Evolutionary conservation across 805 yeast genomes (phyloP).

Genomic region (Peterozyma toletana): DNA sequence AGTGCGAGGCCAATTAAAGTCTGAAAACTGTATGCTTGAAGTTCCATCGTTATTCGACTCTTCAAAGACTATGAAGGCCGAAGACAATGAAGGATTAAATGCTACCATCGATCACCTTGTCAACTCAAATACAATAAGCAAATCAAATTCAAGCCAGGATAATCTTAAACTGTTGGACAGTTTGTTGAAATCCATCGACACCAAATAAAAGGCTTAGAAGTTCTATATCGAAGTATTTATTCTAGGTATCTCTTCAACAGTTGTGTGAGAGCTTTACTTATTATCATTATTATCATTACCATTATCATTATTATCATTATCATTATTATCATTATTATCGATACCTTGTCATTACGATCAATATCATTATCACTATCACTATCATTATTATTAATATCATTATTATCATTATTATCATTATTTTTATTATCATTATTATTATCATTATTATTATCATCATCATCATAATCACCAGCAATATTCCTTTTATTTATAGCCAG

Average conservation of each 20-base stretch:
- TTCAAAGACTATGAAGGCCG: neutral
- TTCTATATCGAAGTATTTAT: too few species aligned
- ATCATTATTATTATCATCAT: too few species aligned
- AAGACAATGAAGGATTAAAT: neutral
- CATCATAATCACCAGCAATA: too few species aligned
- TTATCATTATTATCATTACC: neutral
- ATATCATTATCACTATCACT: too few species aligned
- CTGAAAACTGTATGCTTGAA: neutral
- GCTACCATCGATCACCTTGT: slow-evolving; percentile 12
- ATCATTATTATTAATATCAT: too few species aligned
- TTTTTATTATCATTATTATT: neutral
- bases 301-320: neutral
- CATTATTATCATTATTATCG: neutral
- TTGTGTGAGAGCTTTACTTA: neutral
- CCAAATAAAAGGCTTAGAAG: neutral
- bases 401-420: too few species aligned
- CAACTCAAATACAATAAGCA: slow-evolving; percentile 14
- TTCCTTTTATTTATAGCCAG: too few species aligned
- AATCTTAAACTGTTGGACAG: slow-evolving; percentile 15
- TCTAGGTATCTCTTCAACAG: too few species aligned
- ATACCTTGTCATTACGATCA: too few species aligned
- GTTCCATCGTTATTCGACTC: neutral
- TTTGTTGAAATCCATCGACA: slow-evolving; percentile 14
- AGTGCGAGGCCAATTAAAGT: slow-evolving; percentile 6
- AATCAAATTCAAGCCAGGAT: slow-evolving; percentile 15